Conservation (phyloP, 257 asterid genomes). For the Solanum tarapatanum region DNA sequence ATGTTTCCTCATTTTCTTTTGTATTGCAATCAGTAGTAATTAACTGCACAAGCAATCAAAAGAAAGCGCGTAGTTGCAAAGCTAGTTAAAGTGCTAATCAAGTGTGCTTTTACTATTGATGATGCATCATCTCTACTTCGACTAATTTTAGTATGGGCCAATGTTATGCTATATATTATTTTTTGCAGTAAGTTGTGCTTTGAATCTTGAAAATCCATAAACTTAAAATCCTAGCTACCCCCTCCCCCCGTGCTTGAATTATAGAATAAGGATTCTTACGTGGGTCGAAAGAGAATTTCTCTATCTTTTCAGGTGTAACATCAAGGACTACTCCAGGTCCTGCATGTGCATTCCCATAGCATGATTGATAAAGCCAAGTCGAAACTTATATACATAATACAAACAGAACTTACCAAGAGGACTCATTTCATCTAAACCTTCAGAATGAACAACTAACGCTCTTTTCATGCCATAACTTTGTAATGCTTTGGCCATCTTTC, state of each 20-base stretch:
- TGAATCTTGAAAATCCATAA: neutral
- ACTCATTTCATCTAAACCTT: conserved; percentile 71
- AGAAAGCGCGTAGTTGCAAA: neutral
- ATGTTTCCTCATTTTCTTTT: neutral
- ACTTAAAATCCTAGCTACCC: neutral
- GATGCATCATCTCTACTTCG: neutral
- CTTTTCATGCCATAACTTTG: conserved; percentile 64
- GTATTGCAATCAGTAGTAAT: neutral
- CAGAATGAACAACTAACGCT: conserved; percentile 67
- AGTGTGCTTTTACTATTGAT: neutral
- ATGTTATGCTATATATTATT: neutral
- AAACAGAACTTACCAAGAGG: conserved; percentile 50
- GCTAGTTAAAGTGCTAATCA: neutral
- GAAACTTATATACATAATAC: neutral
- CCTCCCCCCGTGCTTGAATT: neutral
- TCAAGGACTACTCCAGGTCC: conserved; percentile 61
- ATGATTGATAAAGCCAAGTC: neutral
- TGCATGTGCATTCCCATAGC: conserved; percentile 6
- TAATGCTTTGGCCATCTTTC: conserved; percentile 56
- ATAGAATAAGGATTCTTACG: conserved; percentile 18
- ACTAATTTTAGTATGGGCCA: neutral
- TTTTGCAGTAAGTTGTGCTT: too few species aligned
- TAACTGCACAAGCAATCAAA: neutral
- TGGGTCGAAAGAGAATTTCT: conserved; percentile 54
- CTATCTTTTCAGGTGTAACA: conserved; percentile 51